These are phyloP conservation scores for Pythium coloratum DNA, from an alignment of 352 stramenopile genomes.

Conservation along the genomic window DNA sequence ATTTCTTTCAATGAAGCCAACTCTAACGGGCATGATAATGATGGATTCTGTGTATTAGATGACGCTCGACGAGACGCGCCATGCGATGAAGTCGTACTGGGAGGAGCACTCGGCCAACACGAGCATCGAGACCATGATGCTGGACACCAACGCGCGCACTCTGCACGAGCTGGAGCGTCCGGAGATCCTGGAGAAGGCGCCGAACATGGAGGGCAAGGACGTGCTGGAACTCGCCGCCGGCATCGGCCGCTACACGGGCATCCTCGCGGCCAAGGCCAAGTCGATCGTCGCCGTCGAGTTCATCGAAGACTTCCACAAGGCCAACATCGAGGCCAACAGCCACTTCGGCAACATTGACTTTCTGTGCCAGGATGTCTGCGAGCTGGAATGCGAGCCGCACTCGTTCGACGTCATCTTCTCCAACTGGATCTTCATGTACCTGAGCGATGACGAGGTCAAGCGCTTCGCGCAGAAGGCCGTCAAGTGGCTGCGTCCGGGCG, in stretches of 20 bases:
- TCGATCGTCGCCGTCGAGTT: slow-evolving; percentile 34
- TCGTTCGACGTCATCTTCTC: slow-evolving; percentile 48
- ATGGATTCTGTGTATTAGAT: slow-evolving; percentile 28
- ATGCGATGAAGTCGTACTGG: slow-evolving; percentile 84
- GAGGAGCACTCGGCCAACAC: slow-evolving; percentile 65
- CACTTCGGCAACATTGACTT: slow-evolving; percentile 66
- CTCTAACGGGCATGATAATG: not conserved
- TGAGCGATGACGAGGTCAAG: slow-evolving; percentile 29
- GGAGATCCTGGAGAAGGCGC: slow-evolving; percentile 74
- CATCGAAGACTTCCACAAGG: slow-evolving; percentile 35
- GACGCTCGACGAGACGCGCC: slow-evolving; percentile 55
- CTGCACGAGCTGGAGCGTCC: slow-evolving; percentile 76
- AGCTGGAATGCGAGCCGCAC: slow-evolving; percentile 47
- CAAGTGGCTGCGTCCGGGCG: slow-evolving; percentile 30
- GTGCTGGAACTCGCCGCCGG: slow-evolving; percentile 34
- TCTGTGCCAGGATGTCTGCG: slow-evolving; percentile 65
- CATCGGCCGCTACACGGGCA: slow-evolving; percentile 40
- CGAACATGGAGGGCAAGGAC: slow-evolving; percentile 38
- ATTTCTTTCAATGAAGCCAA: not conserved
- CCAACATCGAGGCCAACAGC: slow-evolving; percentile 31
- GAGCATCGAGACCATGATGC: slow-evolving; percentile 84
- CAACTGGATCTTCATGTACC: slow-evolving; percentile 43
- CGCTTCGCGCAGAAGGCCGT: slow-evolving; percentile 31
- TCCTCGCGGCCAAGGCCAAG: slow-evolving; percentile 25
- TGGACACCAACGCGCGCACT: slow-evolving; percentile 75